These are phyloP conservation scores for Comarum palustre DNA, from an alignment of 306 rosid species.

Conservation along the genomic window DNA sequence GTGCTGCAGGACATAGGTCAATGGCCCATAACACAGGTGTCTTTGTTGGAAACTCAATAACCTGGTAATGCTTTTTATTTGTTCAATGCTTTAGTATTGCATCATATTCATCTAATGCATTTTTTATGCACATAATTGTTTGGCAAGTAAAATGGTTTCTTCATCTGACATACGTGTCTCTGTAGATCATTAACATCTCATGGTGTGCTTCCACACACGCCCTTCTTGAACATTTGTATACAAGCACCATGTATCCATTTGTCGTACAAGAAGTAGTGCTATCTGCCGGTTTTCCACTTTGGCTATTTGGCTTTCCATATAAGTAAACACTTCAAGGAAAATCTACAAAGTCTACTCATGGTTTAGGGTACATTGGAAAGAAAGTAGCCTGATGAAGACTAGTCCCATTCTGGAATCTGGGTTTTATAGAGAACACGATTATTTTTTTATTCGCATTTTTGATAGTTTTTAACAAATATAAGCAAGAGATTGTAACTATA, in stretches of 20 bases:
- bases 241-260: neutral
- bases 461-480: neutral
- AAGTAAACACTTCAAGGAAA: neutral
- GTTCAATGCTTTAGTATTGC: constrained; percentile 4
- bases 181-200: neutral
- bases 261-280: neutral
- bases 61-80: constrained; percentile 41
- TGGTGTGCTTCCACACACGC: neutral
- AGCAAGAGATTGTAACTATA: neutral
- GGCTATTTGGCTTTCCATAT: neutral
- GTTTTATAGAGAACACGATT: neutral
- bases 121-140: neutral
- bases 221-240: neutral
- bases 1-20: constrained; percentile 57
- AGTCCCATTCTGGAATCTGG: constrained; percentile 1
- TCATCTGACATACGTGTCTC: neutral
- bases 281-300: neutral
- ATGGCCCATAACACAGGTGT: constrained; percentile 55
- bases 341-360: neutral
- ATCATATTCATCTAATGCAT: neutral
- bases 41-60: constrained; percentile 60
- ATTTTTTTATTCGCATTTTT: neutral
- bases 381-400: neutral
- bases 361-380: neutral
- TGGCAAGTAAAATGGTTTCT: neutral